Percentiles rank a stretch among this genome's conserved stretches.
Evolutionary conservation across 2,329 filamentous ascomycete genomes (phyloP).

Genomic region (Diaporthe caulivora): DNA sequence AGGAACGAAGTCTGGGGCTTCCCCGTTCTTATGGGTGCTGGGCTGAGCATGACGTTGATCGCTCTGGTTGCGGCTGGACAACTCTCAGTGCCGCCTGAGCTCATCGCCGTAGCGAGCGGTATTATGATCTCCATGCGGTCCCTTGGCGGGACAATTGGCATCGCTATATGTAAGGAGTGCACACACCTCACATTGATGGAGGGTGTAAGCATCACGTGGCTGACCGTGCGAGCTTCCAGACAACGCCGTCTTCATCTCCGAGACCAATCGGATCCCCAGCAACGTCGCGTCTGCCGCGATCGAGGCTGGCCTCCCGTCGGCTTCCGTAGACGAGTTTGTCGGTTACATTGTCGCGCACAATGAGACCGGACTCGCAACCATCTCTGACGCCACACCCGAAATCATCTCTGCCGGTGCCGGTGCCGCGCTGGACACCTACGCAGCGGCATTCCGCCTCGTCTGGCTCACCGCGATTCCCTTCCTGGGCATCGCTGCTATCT

Average conservation of each 20-base stretch:
- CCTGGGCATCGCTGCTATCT: slow-evolving; percentile 44
- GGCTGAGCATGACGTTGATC: slow-evolving; percentile 51
- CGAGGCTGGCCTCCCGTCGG: slow-evolving; percentile 45
- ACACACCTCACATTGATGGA: neutral
- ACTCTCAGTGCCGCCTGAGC: slow-evolving; percentile 51
- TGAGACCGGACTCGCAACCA: slow-evolving; percentile 42
- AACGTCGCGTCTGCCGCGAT: slow-evolving; percentile 50
- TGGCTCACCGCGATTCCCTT: slow-evolving; percentile 47
- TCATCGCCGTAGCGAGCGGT: slow-evolving; percentile 48
- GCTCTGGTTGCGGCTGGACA: slow-evolving; percentile 54
- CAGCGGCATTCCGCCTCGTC: slow-evolving; percentile 47
- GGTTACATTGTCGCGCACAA: slow-evolving; percentile 45
- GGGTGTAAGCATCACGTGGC: neutral
- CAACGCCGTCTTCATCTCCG: slow-evolving; percentile 45
- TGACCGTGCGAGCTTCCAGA: slow-evolving; percentile 35
- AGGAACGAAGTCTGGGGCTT: slow-evolving; percentile 51
- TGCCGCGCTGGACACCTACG: slow-evolving; percentile 47
- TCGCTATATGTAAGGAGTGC: slow-evolving; percentile 53
- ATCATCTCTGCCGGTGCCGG: slow-evolving; percentile 46
- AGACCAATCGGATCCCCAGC: slow-evolving; percentile 45
- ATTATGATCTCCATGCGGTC: slow-evolving; percentile 54
- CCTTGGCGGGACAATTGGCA: slow-evolving; percentile 61
- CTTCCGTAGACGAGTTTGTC: slow-evolving; percentile 46
- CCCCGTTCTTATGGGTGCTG: slow-evolving; percentile 51
- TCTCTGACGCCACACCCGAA: slow-evolving; percentile 47